A percentile compares a stretch with the other conserved stretches of the same genome.
Conservation (phyloP, 2,329 filamentous ascomycete genomes). For the Daldinia sp. region DNA sequence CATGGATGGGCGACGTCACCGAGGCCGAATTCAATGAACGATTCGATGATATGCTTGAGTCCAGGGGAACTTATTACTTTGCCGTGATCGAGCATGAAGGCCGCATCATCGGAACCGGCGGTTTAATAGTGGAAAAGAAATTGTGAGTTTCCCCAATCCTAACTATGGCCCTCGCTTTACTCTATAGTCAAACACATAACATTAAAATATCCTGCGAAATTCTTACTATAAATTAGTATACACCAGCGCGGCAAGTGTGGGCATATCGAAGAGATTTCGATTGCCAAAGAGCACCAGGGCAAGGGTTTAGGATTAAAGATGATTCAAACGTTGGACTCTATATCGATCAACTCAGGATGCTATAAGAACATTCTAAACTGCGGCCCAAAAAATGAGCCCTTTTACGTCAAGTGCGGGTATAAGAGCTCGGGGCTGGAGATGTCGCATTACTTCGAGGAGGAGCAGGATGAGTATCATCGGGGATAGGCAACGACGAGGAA, state of each 20-base stretch:
- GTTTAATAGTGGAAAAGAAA: slow-evolving; percentile 81
- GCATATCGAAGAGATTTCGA: slow-evolving; percentile 86
- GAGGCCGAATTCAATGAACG: slow-evolving; percentile 56
- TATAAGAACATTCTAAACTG: slow-evolving; percentile 86
- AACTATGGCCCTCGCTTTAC: no score
- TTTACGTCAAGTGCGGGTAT: slow-evolving; percentile 63
- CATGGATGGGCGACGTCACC: slow-evolving; percentile 76
- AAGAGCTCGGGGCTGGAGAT: slow-evolving; percentile 45
- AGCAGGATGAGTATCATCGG: slow-evolving; percentile 40
- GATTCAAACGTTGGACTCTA: slow-evolving; percentile 78
- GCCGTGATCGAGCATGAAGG: slow-evolving; percentile 71
- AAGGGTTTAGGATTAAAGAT: slow-evolving; percentile 81
- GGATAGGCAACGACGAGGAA: slow-evolving; percentile 24
- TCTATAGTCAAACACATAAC: background rate
- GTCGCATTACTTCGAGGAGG: slow-evolving; percentile 44
- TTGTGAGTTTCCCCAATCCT: slow-evolving; percentile 58
- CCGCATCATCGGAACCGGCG: slow-evolving; percentile 76
- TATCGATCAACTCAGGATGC: slow-evolving; percentile 77
- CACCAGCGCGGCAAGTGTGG: slow-evolving; percentile 74
- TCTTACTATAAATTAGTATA: slow-evolving; percentile 54
- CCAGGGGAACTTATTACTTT: slow-evolving; percentile 69
- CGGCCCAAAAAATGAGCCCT: slow-evolving; percentile 78
- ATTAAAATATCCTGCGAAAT: slow-evolving; percentile 9
- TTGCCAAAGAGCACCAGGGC: slow-evolving; percentile 79
- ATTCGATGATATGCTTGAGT: slow-evolving; percentile 66